A percentile compares a stretch with the other conserved stretches of the same genome.
Evolutionary conservation across 2,329 filamentous ascomycete species (phyloP).

Genomic region (Penicillium sp.): DNA sequence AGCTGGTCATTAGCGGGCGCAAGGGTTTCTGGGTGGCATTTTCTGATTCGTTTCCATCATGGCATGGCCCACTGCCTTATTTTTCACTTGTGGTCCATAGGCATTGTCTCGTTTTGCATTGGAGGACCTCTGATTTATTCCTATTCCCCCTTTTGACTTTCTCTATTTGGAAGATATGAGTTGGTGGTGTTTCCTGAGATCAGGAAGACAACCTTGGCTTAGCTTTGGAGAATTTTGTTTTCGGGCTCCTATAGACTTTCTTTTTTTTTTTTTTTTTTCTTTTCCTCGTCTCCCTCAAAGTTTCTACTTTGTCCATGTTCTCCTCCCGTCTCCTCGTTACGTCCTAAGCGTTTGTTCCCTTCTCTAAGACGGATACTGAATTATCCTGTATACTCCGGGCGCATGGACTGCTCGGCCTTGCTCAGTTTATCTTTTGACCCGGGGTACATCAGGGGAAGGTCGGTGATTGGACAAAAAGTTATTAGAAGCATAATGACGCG

Average conservation of each 20-base stretch:
- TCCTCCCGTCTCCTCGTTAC: background rate
- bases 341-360: background rate
- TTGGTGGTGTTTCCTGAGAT: conserved; percentile 1
- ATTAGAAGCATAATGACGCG: background rate
- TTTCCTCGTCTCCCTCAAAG: background rate
- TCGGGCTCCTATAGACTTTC: conserved; percentile 17
- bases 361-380: background rate
- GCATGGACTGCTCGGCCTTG: background rate
- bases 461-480: background rate
- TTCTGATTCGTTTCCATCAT: conserved; percentile 19
- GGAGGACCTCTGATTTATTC: background rate
- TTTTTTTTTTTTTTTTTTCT: background rate
- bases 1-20: conserved; percentile 41
- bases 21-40: conserved; percentile 36
- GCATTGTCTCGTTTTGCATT: background rate
- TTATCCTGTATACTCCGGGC: background rate
- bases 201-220: background rate
- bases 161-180: background rate
- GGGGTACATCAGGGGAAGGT: background rate
- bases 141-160: background rate
- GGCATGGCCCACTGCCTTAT: conserved; percentile 12
- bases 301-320: background rate
- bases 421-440: background rate
- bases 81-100: background rate
- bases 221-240: conserved; percentile 7